phyloP scores from a whole-genome alignment of 805 yeast genomes.

The Wickerhamomyces silvicola region DNA sequence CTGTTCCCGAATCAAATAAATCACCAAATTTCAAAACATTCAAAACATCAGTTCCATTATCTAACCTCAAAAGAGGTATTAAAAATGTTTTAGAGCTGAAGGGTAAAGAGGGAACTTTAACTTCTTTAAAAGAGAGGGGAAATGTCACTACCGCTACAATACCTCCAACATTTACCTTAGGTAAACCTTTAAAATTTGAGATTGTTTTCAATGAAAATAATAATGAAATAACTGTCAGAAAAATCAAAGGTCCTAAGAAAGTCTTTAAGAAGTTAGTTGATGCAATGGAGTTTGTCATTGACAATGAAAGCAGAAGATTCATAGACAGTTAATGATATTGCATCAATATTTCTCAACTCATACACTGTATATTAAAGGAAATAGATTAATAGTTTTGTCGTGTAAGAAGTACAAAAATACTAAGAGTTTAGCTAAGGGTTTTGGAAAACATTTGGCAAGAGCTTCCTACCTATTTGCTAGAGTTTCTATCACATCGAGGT shows the following conservation, averaged over 20 bases:
- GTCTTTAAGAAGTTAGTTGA: constrained; percentile 37
- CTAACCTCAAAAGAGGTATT: constrained; percentile 18
- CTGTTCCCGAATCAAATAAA: constrained; percentile 12
- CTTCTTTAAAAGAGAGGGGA: constrained; percentile 36
- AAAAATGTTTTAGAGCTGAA: constrained; percentile 38
- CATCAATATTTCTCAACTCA: too few relatives aligned
- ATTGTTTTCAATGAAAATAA: constrained; percentile 35
- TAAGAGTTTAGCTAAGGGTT: too few relatives aligned
- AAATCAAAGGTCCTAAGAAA: constrained; percentile 39
- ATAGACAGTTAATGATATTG: too few relatives aligned
- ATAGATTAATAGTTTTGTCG: too few relatives aligned
- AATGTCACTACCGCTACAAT: constrained; percentile 39
- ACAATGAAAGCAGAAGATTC: constrained; percentile 28
- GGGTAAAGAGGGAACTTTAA: constrained; percentile 44
- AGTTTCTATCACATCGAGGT: too few relatives aligned
- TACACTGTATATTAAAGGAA: too few relatives aligned
- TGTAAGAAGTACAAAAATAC: too few relatives aligned
- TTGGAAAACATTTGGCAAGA: too few relatives aligned
- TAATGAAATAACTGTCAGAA: constrained; percentile 33
- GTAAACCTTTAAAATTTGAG: constrained; percentile 41
- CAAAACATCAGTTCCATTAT: constrained; percentile 13
- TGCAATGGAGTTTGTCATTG: constrained; percentile 38
- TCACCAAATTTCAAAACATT: constrained; percentile 7
- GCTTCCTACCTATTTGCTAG: too few relatives aligned
- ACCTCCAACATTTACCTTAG: constrained; percentile 39